Evolutionary conservation across 805 yeast genomes (phyloP).

Genomic region (Cyberlindnera meyerae): DNA sequence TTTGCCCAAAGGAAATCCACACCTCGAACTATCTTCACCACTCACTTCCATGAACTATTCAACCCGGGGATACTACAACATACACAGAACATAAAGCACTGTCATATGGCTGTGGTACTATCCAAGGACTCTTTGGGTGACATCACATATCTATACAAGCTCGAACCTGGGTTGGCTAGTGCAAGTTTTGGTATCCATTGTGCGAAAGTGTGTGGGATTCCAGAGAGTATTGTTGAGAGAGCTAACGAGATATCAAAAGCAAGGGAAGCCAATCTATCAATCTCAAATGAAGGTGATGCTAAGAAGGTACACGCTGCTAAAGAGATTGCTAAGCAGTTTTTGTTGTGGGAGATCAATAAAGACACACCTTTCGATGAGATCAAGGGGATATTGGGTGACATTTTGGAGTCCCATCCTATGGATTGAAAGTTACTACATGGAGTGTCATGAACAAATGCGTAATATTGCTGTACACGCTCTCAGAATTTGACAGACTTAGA

Average conservation of each 20-base stretch:
- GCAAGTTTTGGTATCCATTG: constrained; percentile 37
- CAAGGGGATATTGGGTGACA: constrained; percentile 1
- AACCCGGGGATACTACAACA: constrained; percentile 21
- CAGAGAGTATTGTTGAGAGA: constrained; percentile 22
- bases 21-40: constrained; percentile 32
- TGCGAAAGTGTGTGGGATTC: constrained; percentile 36
- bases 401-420: too few species aligned
- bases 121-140: constrained; percentile 5
- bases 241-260: constrained; percentile 28
- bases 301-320: constrained; percentile 9
- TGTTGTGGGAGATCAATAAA: constrained; percentile 20
- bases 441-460: too few species aligned
- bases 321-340: constrained; percentile 14
- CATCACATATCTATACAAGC: constrained; percentile 30
- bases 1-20: constrained; percentile 12
- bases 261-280: constrained; percentile 7
- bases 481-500: constrained; percentile 78
- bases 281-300: constrained; percentile 7
- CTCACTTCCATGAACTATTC: constrained; percentile 42
- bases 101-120: constrained; percentile 32
- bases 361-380: constrained; percentile 1
- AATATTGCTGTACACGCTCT: neutral
- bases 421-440: too few species aligned
- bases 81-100: constrained; percentile 26
- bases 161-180: constrained; percentile 29